Evolutionary conservation across 1,139 yeast genomes (phyloP), one percentile per base, ranked within the genome.

Genomic region (Oligophagozyma castellii): DNA sequence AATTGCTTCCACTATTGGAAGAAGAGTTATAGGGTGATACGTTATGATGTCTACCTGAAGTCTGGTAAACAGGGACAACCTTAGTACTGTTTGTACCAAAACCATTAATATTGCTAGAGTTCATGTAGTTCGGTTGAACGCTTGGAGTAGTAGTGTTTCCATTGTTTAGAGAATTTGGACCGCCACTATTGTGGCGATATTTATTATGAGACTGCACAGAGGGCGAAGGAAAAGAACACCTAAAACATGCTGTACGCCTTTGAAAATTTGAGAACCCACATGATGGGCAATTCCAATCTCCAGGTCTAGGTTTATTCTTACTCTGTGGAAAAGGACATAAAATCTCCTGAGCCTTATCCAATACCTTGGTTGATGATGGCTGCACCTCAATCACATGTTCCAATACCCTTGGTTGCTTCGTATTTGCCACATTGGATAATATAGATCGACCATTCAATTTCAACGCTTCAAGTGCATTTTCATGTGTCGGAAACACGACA

Each of bases 231-330:
- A 78, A 83, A 2, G 89, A 75, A 51, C 96, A 86, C 39, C 95
- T 66, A 61, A 84, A 83, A 55, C 96, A 86, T 3, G 93, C 93
- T 2, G 93, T 80, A 54, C 96, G 69, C 46, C 95, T 70, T 56
- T 86, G 96, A 57, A 86, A 86, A 51, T 86, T 86, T 22, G 93
- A 79, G 49, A 86, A 86, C 1, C 95, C 95, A 61, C 96, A 86
- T 5, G 89, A 75, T 12, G 95, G 94, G 56, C 96, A 86, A 5
- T 81, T 80, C 96, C 96, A 86, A 50, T 86, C 96, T 14, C 96
- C 96, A 0, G 95, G 95, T 47, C 96, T 66, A 14, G 95, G 94
- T 43, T 93, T 67, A 52, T 84, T 84, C 46, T 84, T 84, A 28
- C 81, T 74, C 15, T 84, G 75, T 10, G 95, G 94, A 54, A 86